phyloP scores from a whole-genome alignment of 2,329 filamentous ascomycete species.

The Hypocreales sp. region DNA sequence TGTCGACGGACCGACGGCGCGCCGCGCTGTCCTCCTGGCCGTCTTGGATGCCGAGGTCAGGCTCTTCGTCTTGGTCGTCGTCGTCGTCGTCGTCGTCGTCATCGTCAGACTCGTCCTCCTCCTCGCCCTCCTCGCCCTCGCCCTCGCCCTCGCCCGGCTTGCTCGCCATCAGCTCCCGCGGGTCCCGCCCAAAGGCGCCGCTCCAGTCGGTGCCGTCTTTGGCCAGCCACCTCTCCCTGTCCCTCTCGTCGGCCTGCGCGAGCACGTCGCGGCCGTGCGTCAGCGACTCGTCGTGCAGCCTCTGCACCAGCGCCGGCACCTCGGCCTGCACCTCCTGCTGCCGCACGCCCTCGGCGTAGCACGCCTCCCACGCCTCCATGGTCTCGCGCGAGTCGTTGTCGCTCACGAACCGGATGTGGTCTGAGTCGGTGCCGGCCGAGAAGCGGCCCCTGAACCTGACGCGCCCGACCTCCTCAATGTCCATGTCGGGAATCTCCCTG shows the following conservation, averaged over 20 bases:
- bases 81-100: conserved; percentile 18
- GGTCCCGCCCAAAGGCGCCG: conserved; percentile 70
- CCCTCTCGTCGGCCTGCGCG: conserved; percentile 52
- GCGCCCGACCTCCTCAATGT: conserved; percentile 66
- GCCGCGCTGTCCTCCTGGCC: conserved; percentile 19
- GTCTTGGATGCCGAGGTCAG: conserved; percentile 46
- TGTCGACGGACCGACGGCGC: conserved; percentile 23
- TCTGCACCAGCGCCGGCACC: conserved; percentile 54
- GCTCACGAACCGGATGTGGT: conserved; percentile 67
- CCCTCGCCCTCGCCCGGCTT: conserved; percentile 12
- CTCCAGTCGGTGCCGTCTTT: conserved; percentile 77
- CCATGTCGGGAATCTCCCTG: conserved; percentile 52
- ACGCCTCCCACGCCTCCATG: conserved; percentile 89
- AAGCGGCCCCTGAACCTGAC: conserved; percentile 69
- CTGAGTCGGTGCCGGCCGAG: conserved; percentile 78
- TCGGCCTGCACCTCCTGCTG: conserved; percentile 54
- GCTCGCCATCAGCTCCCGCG: conserved; percentile 30
- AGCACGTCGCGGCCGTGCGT: conserved; percentile 70
- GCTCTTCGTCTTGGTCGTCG: conserved; percentile 18
- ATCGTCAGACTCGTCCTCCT: conserved; percentile 17
- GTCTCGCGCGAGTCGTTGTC: conserved; percentile 87
- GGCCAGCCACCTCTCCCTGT: conserved; percentile 63
- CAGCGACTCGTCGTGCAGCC: conserved; percentile 69
- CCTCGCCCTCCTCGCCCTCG: conserved; percentile 23
- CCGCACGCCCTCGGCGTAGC: conserved; percentile 74